These are phyloP conservation scores for Copromyces sp. DNA, from an alignment of 495 filamentous ascomycete species.

Conservation along the genomic window DNA sequence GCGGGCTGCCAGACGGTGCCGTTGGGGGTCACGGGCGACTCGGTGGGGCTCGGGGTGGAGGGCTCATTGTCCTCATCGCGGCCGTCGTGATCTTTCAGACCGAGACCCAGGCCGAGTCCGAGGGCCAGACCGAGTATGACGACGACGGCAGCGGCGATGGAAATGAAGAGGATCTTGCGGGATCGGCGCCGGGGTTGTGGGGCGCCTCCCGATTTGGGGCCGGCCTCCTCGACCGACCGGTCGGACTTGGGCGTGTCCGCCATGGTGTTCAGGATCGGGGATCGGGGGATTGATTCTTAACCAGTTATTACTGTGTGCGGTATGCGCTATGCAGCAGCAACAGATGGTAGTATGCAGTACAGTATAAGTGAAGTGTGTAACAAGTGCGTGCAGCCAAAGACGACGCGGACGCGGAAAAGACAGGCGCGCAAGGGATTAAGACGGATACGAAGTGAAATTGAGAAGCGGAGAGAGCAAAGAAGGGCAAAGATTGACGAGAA, in stretches of 20 bases:
- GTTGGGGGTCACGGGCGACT: not conserved
- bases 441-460: not conserved
- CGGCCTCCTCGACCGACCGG: not conserved
- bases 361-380: not conserved
- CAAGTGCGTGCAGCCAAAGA: not conserved
- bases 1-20: conserved; percentile 12
- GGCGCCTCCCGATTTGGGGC: not conserved
- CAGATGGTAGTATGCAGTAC: not conserved
- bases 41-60: conserved; percentile 3
- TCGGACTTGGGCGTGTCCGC: not conserved
- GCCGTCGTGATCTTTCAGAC: conserved; percentile 6
- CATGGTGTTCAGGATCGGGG: not conserved
- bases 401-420: not conserved
- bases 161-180: conserved; percentile 5
- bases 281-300: too few relatives aligned
- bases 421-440: not conserved
- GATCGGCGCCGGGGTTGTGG: conserved; percentile 4
- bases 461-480: not conserved
- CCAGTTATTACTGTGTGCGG: not conserved
- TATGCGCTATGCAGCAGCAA: not conserved
- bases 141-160: conserved; percentile 4
- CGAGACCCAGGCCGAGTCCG: conserved; percentile 14
- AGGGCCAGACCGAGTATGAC: conserved; percentile 8
- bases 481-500: not conserved
- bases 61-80: not conserved